A percentile compares a stretch with the other conserved stretches of the same genome.
Conservation (phyloP, 1,284 basidiomycete species). For the Hemileia vastatrix region DNA sequence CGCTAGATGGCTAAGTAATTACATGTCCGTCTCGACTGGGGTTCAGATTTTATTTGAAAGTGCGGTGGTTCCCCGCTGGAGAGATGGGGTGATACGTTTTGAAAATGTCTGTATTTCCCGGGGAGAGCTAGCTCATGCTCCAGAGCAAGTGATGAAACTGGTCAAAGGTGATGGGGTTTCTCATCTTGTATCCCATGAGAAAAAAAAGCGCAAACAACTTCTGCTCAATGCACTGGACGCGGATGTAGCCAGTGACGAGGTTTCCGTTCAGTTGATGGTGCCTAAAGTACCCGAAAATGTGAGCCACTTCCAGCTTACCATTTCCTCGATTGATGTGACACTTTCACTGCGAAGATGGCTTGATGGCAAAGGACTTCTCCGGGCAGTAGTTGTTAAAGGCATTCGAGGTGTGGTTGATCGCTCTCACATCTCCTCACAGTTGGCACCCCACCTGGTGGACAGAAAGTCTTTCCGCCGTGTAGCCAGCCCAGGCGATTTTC, state of each 20-base stretch:
- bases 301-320: constrained; percentile 78
- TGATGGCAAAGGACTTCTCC: constrained; percentile 85
- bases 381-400: constrained; percentile 82
- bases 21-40: constrained; percentile 84
- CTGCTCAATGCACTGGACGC: constrained; percentile 7
- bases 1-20: constrained; percentile 79
- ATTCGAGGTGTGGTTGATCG: constrained; percentile 83
- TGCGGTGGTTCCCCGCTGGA: constrained; percentile 96
- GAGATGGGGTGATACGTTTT: constrained; percentile 87
- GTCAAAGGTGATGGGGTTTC: neutral
- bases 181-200: constrained; percentile 16
- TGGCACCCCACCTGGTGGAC: constrained; percentile 50
- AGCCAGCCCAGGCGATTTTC: constrained; percentile 72
- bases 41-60: constrained; percentile 93
- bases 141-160: neutral
- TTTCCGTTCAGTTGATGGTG: constrained; percentile 18
- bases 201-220: no score
- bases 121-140: constrained; percentile 43
- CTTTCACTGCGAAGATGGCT: constrained; percentile 88
- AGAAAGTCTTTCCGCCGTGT: constrained; percentile 70
- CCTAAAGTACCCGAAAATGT: constrained; percentile 52
- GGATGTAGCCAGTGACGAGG: constrained; percentile 15
- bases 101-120: constrained; percentile 92
- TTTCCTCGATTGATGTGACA: constrained; percentile 92
- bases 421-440: constrained; percentile 29